Evolutionary conservation across 768 basidiomycete species (phyloP), one percentile per base, ranked within the genome.

Genomic region (Lactarius trivialis): DNA sequence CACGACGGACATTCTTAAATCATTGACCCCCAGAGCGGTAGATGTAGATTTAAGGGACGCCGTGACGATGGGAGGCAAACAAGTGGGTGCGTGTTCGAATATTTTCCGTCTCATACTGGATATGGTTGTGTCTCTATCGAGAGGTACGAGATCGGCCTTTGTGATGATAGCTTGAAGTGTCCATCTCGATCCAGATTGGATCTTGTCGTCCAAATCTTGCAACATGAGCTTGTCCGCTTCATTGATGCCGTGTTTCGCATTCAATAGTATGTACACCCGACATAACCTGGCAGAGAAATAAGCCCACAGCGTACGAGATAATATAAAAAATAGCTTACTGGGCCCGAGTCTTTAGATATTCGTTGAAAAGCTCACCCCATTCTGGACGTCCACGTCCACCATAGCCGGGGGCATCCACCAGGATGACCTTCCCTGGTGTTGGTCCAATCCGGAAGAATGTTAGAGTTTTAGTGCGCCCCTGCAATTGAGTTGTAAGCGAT

Each of bases 351-450:
- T 77, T 70, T 15, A 89, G 64, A 68, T 91, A 92, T 45, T 80
- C 73, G 57, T 87, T 77, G 70, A 91, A 90, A 4, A 89, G 66
- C 30, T 75, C 70, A 1, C 91, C 89, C 89, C 89, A 92, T 72
- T 89, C 87, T 36, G 79, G 78, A 48, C 87, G 79, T 14, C 91
- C 89, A 58, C 88, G 78, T 9, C 78, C 74, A 53, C 91, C 91
- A 70, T 92, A 93, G 17, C 91, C 90, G 3, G 91, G 91, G 14
- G 89, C 81, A 68, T 93, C 91, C 11, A 93, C 89, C 3, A 92
- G 73, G 24, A 90, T 70, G 36, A 89, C 75, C 41, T 82, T 78
- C 34, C 84, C 83, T 9, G 74, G 72, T 19, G 65, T 58, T 28
- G 81, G 66, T 4, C 87, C 86, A n/a, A 90, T 81, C 43, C 81